phyloP scores from a whole-genome alignment of 768 basidiomycete genomes.

The Lactifluus hygrophoroides region DNA sequence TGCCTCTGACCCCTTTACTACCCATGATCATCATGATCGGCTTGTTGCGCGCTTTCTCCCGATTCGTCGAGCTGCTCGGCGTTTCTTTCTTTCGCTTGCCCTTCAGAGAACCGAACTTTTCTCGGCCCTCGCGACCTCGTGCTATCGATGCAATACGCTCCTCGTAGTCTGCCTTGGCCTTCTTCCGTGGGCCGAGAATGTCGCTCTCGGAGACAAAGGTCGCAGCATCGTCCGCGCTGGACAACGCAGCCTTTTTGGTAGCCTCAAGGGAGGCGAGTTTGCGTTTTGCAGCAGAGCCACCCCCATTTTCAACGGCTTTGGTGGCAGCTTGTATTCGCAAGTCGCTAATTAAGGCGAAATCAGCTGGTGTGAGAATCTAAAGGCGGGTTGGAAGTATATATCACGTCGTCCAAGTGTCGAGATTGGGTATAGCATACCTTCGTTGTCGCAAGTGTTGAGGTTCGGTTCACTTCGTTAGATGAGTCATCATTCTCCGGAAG shows the following conservation, averaged over 20 bases:
- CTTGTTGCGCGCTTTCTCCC: conserved; percentile 89
- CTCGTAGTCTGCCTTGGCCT: conserved; percentile 86
- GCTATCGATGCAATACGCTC: conserved; percentile 88
- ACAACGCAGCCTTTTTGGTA: conserved; percentile 46
- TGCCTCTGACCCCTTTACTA: conserved; percentile 65
- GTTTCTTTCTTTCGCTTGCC: conserved; percentile 84
- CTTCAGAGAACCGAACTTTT: conserved; percentile 84
- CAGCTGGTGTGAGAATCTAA: conserved; percentile 94
- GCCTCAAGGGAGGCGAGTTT: conserved; percentile 80
- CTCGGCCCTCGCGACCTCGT: conserved; percentile 89
- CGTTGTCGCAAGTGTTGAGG: conserved; percentile 69
- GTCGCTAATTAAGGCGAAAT: conserved; percentile 87
- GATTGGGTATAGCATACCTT: conserved; percentile 41
- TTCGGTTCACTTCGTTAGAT: conserved; percentile 29
- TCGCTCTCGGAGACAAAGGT: conserved; percentile 81
- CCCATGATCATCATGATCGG: conserved; percentile 91
- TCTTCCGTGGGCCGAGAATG: conserved; percentile 91
- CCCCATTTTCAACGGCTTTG: conserved; percentile 58
- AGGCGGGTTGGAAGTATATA: neutral
- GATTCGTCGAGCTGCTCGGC: conserved; percentile 82
- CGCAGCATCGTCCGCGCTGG: conserved; percentile 35
- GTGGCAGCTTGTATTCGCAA: conserved; percentile 73
- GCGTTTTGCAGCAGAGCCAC: conserved; percentile 74
- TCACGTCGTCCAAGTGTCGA: neutral
- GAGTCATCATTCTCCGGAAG: conserved; percentile 20